Evolutionary conservation across 2,329 filamentous ascomycete genomes (phyloP).

Genomic region (Fusarium beomiforme): DNA sequence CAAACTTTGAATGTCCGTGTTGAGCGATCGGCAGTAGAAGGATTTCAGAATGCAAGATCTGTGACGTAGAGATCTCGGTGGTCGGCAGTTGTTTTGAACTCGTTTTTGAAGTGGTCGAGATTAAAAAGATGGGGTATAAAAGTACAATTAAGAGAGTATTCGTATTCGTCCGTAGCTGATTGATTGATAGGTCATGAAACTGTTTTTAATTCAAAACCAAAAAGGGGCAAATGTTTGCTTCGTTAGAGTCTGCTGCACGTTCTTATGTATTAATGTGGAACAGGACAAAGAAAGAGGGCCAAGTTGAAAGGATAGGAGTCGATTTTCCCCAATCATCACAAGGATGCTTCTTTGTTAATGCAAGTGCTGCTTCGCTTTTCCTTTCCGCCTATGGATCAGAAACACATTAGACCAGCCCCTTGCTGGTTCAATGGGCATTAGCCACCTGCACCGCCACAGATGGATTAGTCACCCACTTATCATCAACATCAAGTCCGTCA

Average conservation of each 20-base stretch:
- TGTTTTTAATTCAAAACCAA: constrained; percentile 33
- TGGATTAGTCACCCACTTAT: constrained; percentile 15
- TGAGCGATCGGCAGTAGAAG: constrained; percentile 9
- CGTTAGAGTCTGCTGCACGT: constrained; percentile 3
- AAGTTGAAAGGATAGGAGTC: constrained; percentile 32
- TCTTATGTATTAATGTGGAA: neutral
- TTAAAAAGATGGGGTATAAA: constrained; percentile 32
- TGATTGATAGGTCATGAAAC: constrained; percentile 20
- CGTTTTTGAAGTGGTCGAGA: constrained; percentile 9
- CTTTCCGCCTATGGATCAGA: constrained; percentile 26
- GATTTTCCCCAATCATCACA: constrained; percentile 28
- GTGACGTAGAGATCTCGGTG: constrained; percentile 26
- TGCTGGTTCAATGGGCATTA: neutral
- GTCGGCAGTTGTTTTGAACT: constrained; percentile 9
- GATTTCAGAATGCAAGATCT: constrained; percentile 3
- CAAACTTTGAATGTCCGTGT: neutral
- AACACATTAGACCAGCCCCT: constrained; percentile 10
- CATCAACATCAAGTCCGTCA: neutral
- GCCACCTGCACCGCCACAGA: constrained; percentile 18
- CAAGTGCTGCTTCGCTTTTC: constrained; percentile 19
- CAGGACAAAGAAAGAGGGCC: constrained; percentile 27
- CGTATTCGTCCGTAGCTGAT: constrained; percentile 18
- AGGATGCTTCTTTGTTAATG: constrained; percentile 24
- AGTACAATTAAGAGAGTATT: constrained; percentile 8
- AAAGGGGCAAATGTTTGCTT: constrained; percentile 22